phyloP scores from a whole-genome alignment of 2,329 filamentous ascomycete species.

The Beauveria brongniartii region DNA sequence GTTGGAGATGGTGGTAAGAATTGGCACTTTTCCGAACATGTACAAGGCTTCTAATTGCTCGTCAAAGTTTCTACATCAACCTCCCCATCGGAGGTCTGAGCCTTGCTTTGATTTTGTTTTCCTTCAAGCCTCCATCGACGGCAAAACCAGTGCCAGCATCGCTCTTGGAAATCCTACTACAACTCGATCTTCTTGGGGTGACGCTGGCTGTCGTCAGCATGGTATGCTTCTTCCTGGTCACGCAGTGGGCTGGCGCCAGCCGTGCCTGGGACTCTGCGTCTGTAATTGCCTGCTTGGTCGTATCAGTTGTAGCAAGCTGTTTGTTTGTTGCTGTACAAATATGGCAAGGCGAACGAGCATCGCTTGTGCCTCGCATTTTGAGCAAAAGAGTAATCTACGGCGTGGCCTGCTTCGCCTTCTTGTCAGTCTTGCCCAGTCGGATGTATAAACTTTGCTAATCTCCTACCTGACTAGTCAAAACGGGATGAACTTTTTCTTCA shows the following conservation, averaged over 20 bases:
- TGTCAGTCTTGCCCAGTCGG: background rate
- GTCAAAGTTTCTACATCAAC: conserved; percentile 19
- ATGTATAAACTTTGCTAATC: background rate
- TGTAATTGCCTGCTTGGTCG: conserved; percentile 30
- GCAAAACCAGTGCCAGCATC: conserved; percentile 22
- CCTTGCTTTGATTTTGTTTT: conserved; percentile 19
- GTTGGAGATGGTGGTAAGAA: conserved; percentile 2
- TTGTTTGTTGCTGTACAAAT: conserved; percentile 18
- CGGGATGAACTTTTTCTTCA: background rate
- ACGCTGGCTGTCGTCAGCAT: conserved; percentile 29
- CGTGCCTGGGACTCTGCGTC: conserved; percentile 27
- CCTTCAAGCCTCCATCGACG: conserved; percentile 26
- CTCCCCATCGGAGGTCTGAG: conserved; percentile 15
- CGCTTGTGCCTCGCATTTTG: background rate
- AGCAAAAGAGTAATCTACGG: background rate
- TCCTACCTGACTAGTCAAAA: background rate
- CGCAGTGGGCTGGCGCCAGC: conserved; percentile 33
- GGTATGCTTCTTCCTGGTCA: conserved; percentile 30
- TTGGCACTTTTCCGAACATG: background rate
- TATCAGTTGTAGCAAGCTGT: conserved; percentile 17
- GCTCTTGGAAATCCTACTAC: conserved; percentile 28
- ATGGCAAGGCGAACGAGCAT: conserved; percentile 1
- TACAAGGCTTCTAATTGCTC: background rate
- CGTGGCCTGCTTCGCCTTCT: background rate
- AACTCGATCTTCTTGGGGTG: conserved; percentile 20